Base-by-base conservation (phyloP, 352 stramenopile genomes). In the Phytophthora foliorum region DNA sequence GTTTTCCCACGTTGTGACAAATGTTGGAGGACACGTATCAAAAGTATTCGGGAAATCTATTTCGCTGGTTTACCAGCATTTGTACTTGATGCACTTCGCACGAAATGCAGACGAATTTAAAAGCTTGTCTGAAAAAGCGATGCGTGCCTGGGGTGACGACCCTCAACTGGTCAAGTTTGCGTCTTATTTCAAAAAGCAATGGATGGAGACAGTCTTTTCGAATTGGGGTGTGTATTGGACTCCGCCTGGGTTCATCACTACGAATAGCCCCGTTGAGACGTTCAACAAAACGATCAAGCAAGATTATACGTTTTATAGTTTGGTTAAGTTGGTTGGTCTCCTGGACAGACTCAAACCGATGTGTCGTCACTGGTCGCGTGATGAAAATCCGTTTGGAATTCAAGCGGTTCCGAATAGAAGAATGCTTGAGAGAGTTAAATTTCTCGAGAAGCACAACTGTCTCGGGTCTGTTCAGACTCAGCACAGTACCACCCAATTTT, bases 1-100 rank as follows among this genome's bases (percentile, higher is more conserved):
- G 38, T 64, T 56, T 56, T 64, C 50, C 19, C 45, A 64, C 7
- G 56, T 48, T 3, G 29, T 55, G 2, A 63, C 49, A 31, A 63
- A 49, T 16, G 44, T 63, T 6, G 44, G 25, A 1, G 56, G 55
- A 2, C 29, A 29, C 6, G 29, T 48, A 0, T 63, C 44, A 2
- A n/a, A 21, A 7, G 36, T 49, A 22, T 2, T 19, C 9, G 29
- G 42, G 6, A 29, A 55, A 2, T 16, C 11, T 9, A 22, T 63
- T 22, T 55, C 14, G 9, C 6, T 54, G 13, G n/a, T 38, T 11
- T 62, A 46, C 29, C 41, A 42, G n/a, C n/a, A 52, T 4, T 52
- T 44, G 36, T 44, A 61, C 17, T 0, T 5, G 5, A 52, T 52
- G 39, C 54, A 61, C 16, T 62, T 45, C 19, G n/a, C 11, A 3